Conservation (phyloP, 192 early-diverging fungal genomes). For the Gonapodya prolifera region DNA sequence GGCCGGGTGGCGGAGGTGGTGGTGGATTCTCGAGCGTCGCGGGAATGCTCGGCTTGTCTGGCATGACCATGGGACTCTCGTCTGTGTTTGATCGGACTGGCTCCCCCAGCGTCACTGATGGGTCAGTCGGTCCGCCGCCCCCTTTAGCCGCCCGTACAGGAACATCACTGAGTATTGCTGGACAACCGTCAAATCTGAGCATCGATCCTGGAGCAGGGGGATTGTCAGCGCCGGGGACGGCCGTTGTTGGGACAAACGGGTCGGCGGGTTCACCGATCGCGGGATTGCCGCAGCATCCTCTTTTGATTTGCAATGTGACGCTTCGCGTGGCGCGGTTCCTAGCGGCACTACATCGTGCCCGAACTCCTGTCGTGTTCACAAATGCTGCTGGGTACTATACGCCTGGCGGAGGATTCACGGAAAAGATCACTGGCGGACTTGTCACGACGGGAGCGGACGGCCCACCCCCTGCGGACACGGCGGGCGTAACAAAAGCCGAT, state of each 20-base stretch:
- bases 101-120: not conserved
- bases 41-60: not conserved
- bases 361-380: not conserved
- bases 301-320: not conserved
- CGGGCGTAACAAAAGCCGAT: not conserved
- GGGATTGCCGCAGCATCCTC: not conserved
- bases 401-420: not conserved
- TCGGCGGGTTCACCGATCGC: not conserved
- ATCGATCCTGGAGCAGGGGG: not conserved
- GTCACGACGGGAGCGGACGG: not conserved
- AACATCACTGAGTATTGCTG: not conserved
- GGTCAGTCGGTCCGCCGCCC: not conserved
- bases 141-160: not conserved
- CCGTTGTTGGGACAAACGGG: not conserved
- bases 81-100: not conserved
- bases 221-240: not conserved
- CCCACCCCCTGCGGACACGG: not conserved
- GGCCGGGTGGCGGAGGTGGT: not conserved
- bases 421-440: not conserved
- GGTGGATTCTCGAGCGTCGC: not conserved
- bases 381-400: not conserved
- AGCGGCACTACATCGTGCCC: not conserved
- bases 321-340: not conserved
- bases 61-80: not conserved
- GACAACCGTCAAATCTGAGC: not conserved